These are phyloP conservation scores for Oryza rufipogon DNA, from an alignment of 176 grass and related monocot genomes.

Conservation along the genomic window DNA sequence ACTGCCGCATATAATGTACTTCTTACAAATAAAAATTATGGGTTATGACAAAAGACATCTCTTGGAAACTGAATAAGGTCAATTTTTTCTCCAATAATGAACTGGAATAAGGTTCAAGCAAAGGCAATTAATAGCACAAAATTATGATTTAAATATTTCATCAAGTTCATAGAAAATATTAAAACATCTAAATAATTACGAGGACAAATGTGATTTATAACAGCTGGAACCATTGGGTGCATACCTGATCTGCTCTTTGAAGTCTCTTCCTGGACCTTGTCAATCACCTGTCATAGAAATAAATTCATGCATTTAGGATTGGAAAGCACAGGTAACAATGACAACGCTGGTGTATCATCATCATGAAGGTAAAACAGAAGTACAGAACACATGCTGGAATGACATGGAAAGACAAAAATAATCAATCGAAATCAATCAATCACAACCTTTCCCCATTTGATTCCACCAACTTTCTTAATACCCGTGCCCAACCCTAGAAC, in stretches of 20 bases:
- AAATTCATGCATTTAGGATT: slow-evolving; percentile 22
- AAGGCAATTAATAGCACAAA: neutral
- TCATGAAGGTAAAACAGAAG: neutral
- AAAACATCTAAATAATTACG: neutral
- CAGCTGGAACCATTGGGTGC: slow-evolving; percentile 3
- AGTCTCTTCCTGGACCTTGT: slow-evolving; percentile 99
- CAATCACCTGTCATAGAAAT: slow-evolving; percentile 70
- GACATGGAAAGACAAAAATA: neutral
- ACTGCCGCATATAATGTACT: neutral
- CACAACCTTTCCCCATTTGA: no score
- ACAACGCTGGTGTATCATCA: slow-evolving; percentile 8
- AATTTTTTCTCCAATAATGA: neutral
- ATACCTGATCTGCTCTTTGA: slow-evolving; percentile 89
- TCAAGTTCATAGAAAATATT: neutral
- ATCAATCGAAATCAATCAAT: neutral
- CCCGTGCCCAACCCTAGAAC: no score
- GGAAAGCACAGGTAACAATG: neutral
- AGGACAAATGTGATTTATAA: neutral
- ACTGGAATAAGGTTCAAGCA: neutral
- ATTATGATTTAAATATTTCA: neutral
- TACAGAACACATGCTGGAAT: neutral
- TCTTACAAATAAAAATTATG: neutral
- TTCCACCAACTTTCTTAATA: no score
- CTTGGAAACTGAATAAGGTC: neutral
- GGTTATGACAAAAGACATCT: neutral